Evolutionary conservation across 129 eudicot genomes (phyloP).

Genomic region (Pittosporum tobira): DNA sequence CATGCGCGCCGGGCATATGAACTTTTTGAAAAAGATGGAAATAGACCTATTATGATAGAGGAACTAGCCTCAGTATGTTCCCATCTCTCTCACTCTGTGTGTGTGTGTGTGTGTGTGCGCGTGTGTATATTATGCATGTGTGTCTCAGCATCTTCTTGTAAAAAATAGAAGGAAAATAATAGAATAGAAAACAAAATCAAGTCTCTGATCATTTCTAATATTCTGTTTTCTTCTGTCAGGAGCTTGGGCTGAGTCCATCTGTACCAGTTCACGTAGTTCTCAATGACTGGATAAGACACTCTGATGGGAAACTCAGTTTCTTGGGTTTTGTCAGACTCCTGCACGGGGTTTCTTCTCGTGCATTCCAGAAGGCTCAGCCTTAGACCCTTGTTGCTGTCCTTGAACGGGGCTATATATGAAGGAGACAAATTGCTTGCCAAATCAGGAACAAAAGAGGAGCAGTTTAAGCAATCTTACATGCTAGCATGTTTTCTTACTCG

Average conservation of each 20-base stretch:
- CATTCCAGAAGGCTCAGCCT: slow-evolving; percentile 65
- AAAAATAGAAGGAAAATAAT: no score
- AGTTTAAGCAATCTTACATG: slow-evolving; percentile 9
- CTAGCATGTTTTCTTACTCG: not conserved
- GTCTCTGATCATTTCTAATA: not conserved
- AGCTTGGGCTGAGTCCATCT: slow-evolving; percentile 93
- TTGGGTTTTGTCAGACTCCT: slow-evolving; percentile 88
- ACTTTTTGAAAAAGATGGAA: slow-evolving; percentile 88
- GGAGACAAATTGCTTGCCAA: slow-evolving; percentile 6
- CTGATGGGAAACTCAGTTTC: slow-evolving; percentile 95
- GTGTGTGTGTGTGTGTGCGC: not conserved
- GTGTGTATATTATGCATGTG: no score
- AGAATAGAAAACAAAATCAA: no score
- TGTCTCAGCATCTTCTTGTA: no score
- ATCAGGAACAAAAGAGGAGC: not conserved
- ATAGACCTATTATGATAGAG: slow-evolving; percentile 92
- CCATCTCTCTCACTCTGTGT: not conserved
- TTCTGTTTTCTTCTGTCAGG: slow-evolving; percentile 31
- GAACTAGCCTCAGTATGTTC: slow-evolving; percentile 87
- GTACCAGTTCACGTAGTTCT: slow-evolving; percentile 94
- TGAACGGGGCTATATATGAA: slow-evolving; percentile 6
- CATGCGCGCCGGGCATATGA: slow-evolving; percentile 87
- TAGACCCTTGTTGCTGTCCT: slow-evolving; percentile 3
- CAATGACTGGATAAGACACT: slow-evolving; percentile 92
- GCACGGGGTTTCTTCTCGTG: slow-evolving; percentile 90